These are phyloP conservation scores for Breviolum minutum DNA, from an alignment of 73 alveolate genomes.

Conservation along the genomic window DNA sequence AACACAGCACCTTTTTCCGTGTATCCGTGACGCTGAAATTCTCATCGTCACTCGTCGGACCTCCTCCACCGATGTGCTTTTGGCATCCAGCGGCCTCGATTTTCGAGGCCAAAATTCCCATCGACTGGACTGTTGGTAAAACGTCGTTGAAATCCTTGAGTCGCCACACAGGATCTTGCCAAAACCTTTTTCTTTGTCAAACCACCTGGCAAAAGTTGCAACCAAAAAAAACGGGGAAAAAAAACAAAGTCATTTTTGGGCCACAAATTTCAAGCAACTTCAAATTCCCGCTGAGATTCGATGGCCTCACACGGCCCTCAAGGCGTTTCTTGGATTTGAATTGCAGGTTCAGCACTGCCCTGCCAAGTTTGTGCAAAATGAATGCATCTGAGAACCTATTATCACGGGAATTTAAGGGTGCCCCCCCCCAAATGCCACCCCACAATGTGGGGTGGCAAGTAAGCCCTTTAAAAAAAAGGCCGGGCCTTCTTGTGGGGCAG, in stretches of 20 bases:
- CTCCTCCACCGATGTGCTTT: conserved; percentile 30
- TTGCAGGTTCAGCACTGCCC: conserved; percentile 81
- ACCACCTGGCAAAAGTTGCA: too few species aligned
- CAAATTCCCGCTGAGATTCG: not conserved
- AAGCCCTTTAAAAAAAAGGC: too few species aligned
- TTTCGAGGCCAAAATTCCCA: not conserved
- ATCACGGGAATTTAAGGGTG: too few species aligned
- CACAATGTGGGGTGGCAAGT: too few species aligned
- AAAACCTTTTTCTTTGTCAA: conserved; percentile 84
- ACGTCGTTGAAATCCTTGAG: not conserved
- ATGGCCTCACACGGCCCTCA: conserved; percentile 71
- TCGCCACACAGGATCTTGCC: conserved; percentile 76
- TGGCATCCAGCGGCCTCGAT: conserved; percentile 35
- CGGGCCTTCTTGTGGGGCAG: too few species aligned
- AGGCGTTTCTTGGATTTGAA: conserved; percentile 93
- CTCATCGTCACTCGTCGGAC: too few species aligned
- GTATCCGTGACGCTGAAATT: too few species aligned
- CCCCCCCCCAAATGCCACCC: too few species aligned
- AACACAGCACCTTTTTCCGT: too few species aligned
- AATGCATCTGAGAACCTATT: not conserved
- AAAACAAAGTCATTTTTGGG: not conserved
- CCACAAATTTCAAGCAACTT: not conserved
- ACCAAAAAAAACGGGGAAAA: not conserved
- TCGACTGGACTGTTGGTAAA: too few species aligned
- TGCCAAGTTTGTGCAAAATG: not conserved